Conservation (phyloP, 78 protist species). For the Dictyostelium citrinum region DNA sequence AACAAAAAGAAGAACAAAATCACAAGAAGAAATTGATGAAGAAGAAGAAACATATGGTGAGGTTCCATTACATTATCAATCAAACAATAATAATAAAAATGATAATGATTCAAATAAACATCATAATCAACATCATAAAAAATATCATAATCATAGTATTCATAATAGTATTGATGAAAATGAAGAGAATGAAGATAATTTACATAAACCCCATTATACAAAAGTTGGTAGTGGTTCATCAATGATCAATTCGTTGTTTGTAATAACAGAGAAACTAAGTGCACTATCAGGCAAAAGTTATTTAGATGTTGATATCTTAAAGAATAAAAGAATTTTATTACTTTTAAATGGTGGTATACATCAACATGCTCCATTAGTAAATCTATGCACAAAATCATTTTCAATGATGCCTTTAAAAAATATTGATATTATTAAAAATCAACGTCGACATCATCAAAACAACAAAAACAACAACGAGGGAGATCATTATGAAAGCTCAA, state of each 20-base stretch:
- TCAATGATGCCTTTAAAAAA: conserved; percentile 4
- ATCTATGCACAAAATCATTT: conserved; percentile 51
- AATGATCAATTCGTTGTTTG: conserved; percentile 24
- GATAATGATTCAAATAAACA: not conserved
- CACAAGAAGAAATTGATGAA: not conserved
- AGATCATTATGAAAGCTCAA: not conserved
- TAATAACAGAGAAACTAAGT: conserved; percentile 25
- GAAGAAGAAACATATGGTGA: not conserved
- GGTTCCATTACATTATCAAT: not conserved
- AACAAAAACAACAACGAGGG: not conserved
- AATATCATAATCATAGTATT: not conserved
- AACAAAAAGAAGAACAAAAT: not conserved
- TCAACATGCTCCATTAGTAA: conserved; percentile 51
- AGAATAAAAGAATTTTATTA: conserved; percentile 19
- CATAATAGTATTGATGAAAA: not conserved
- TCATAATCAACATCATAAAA: not conserved
- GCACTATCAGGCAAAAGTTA: conserved; percentile 15
- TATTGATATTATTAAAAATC: not conserved
- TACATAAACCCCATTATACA: not conserved
- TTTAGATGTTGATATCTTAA: conserved; percentile 41
- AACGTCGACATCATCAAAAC: not conserved
- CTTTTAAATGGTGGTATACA: conserved; percentile 63
- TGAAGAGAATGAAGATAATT: not conserved
- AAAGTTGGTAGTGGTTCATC: conserved; percentile 59
- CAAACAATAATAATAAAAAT: not conserved